These are phyloP conservation scores for Eutrema yunnanense DNA, from an alignment of 345 rosid genomes.

Conservation along the genomic window DNA sequence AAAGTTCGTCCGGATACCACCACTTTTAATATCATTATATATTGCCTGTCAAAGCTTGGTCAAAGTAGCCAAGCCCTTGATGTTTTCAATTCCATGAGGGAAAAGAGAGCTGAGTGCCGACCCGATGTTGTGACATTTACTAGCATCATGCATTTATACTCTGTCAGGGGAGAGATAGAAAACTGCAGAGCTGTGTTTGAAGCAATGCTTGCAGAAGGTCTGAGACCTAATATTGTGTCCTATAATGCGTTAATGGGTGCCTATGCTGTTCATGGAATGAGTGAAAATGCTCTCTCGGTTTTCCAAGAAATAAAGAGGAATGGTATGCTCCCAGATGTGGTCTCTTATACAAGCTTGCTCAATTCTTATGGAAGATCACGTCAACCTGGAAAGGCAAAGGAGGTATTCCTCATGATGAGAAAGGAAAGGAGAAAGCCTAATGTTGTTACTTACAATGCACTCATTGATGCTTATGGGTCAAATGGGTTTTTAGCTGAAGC, in stretches of 20 bases:
- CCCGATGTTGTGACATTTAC: conserved; percentile 87
- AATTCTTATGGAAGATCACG: conserved; percentile 87
- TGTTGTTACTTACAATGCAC: conserved; percentile 70
- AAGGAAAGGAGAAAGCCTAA: conserved; percentile 63
- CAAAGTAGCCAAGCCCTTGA: conserved; percentile 60
- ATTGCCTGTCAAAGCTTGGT: conserved; percentile 72
- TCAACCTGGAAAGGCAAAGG: conserved; percentile 68
- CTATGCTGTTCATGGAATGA: conserved; percentile 84
- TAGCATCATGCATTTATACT: conserved; percentile 65
- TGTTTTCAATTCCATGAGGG: conserved; percentile 83
- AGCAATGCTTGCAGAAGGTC: conserved; percentile 82
- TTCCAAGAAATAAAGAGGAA: conserved; percentile 57
- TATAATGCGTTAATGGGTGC: conserved; percentile 78
- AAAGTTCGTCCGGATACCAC: conserved; percentile 79
- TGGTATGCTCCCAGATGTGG: conserved; percentile 75
- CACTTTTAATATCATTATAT: conserved; percentile 72
- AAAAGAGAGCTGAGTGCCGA: conserved; percentile 52
- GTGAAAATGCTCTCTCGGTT: conserved; percentile 63
- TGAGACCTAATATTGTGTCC: conserved; percentile 70
- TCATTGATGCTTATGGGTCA: conserved; percentile 91
- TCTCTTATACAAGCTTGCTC: conserved; percentile 73
- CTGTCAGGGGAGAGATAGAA: conserved; percentile 68
- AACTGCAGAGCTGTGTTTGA: conserved; percentile 66
- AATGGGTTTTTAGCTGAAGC: conserved; percentile 75
- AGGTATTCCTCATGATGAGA: conserved; percentile 71